These are phyloP conservation scores for Plicaturopsis crispa DNA, from an alignment of 768 basidiomycete genomes.

Conservation along the genomic window DNA sequence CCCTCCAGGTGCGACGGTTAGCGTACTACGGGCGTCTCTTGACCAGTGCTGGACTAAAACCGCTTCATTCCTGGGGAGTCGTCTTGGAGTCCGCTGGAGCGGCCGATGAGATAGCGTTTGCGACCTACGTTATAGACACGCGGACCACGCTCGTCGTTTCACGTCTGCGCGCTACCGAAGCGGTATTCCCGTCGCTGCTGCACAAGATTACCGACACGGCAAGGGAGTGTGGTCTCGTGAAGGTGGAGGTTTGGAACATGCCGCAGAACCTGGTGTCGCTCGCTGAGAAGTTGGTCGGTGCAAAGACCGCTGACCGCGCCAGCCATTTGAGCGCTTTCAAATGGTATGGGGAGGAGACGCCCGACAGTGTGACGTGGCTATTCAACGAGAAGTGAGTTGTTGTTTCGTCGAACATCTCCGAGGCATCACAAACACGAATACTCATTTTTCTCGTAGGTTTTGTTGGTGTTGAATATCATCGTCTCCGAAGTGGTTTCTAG, in stretches of 20 bases:
- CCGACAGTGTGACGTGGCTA: slow-evolving; percentile 31
- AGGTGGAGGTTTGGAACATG: slow-evolving; percentile 43
- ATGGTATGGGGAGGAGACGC: slow-evolving; percentile 37
- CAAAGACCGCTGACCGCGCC: slow-evolving; percentile 21
- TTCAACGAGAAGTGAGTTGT: slow-evolving; percentile 39
- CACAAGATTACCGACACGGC: slow-evolving; percentile 26
- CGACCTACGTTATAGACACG: slow-evolving; percentile 39
- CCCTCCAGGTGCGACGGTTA: no score
- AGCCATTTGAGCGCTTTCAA: slow-evolving; percentile 37
- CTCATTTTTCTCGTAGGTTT: slow-evolving; percentile 19
- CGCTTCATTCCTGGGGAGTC: no score
- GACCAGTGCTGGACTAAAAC: no score
- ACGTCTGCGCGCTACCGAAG: slow-evolving; percentile 24
- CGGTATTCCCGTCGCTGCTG: slow-evolving; percentile 27
- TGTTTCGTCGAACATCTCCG: not conserved
- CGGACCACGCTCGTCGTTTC: slow-evolving; percentile 34
- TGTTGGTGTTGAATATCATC: slow-evolving; percentile 32
- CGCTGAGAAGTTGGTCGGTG: slow-evolving; percentile 23
- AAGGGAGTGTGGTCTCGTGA: slow-evolving; percentile 21
- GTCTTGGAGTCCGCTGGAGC: no score
- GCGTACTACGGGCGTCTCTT: no score
- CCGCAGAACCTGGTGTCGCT: slow-evolving; percentile 21
- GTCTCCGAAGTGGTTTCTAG: slow-evolving; percentile 19
- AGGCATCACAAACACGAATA: slow-evolving; percentile 1
- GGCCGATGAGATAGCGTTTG: slow-evolving; percentile 18